phyloP scores from a whole-genome alignment of 1,284 basidiomycete species.

The Tilletia horrida region DNA sequence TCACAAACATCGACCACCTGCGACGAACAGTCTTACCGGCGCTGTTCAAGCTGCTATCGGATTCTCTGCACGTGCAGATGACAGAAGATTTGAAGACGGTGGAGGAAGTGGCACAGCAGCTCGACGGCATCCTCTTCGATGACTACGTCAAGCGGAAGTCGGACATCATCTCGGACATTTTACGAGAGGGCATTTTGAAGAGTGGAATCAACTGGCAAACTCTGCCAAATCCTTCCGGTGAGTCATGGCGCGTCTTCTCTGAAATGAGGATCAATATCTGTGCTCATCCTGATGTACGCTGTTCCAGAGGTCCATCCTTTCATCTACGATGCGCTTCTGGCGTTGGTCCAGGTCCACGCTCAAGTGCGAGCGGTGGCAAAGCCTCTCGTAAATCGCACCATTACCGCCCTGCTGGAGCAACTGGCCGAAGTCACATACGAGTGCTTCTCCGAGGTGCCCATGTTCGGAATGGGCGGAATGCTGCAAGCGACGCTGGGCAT shows the following conservation, averaged over 20 bases:
- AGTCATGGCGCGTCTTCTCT: conserved; percentile 33
- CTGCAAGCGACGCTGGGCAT: conserved; percentile 94
- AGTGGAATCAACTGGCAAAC: conserved; percentile 84
- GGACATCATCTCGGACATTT: conserved; percentile 65
- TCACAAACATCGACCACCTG: conserved; percentile 83
- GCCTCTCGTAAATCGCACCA: conserved; percentile 71
- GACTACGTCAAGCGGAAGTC: conserved; percentile 79
- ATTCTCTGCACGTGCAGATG: conserved; percentile 71
- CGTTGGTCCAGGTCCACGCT: conserved; percentile 85
- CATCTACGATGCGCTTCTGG: conserved; percentile 83
- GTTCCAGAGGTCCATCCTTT: conserved; percentile 74
- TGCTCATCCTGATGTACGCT: not conserved
- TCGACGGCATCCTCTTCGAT: conserved; percentile 82
- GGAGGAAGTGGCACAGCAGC: conserved; percentile 71
- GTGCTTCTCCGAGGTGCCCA: conserved; percentile 78
- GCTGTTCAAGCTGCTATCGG: conserved; percentile 76
- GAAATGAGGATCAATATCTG: not conserved
- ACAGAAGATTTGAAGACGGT: conserved; percentile 74
- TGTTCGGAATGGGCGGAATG: conserved; percentile 98
- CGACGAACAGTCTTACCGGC: conserved; percentile 69
- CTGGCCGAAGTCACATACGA: conserved; percentile 75
- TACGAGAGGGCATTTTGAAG: conserved; percentile 75
- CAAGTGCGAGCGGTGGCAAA: conserved; percentile 79
- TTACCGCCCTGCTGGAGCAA: conserved; percentile 76
- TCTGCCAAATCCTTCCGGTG: conserved; percentile 80